Evolutionary conservation across 2,329 filamentous ascomycete species (phyloP).

Genomic region (Cercospora citrullina): DNA sequence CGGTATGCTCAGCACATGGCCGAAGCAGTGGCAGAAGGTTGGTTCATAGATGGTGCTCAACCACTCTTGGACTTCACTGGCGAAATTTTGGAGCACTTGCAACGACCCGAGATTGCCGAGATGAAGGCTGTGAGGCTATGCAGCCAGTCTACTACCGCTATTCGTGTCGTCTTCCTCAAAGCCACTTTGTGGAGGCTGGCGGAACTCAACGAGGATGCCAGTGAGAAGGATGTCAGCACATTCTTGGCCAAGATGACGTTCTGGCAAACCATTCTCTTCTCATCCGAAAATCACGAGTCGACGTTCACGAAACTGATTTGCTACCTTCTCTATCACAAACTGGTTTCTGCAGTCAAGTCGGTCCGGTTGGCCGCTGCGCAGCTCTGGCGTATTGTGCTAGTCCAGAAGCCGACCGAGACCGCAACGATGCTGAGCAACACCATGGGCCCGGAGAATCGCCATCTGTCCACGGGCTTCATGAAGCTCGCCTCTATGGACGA

Average conservation of each 20-base stretch:
- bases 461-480: conserved; percentile 74
- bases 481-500: conserved; percentile 87
- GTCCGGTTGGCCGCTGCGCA: conserved; percentile 77
- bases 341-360: conserved; percentile 67
- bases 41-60: conserved; percentile 88
- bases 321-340: conserved; percentile 87
- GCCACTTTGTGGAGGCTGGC: conserved; percentile 79
- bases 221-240: conserved; percentile 62
- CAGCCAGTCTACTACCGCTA: conserved; percentile 73
- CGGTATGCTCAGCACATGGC: conserved; percentile 78
- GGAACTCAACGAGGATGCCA: conserved; percentile 70
- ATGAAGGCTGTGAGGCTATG: conserved; percentile 91
- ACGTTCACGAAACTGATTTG: conserved; percentile 82
- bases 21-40: conserved; percentile 92
- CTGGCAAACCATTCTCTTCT: conserved; percentile 91
- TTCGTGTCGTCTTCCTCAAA: conserved; percentile 75
- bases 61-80: conserved; percentile 83
- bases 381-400: conserved; percentile 86
- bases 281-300: conserved; percentile 73
- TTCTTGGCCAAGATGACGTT: conserved; percentile 87
- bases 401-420: conserved; percentile 87
- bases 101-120: conserved; percentile 75
- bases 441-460: conserved; percentile 67
- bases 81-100: conserved; percentile 81
- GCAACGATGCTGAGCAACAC: conserved; percentile 70